phyloP scores from a whole-genome alignment of 2,329 filamentous ascomycete genomes.

The Macrophomina phaseolina region DNA sequence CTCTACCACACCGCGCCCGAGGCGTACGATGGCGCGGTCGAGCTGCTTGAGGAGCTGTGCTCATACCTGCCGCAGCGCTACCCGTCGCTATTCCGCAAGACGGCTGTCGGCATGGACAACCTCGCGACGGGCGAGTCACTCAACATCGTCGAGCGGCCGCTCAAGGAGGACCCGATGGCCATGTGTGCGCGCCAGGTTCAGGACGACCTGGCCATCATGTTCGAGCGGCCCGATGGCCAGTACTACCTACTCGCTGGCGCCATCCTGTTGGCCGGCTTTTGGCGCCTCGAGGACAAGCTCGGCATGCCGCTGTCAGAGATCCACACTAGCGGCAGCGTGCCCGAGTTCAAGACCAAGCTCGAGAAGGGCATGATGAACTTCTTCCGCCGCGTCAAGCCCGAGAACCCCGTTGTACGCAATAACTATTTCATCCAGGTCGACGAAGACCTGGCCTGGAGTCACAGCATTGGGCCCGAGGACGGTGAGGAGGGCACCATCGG shows the following conservation, averaged over 20 bases:
- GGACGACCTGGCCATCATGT: conserved; percentile 85
- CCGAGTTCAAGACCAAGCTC: conserved; percentile 72
- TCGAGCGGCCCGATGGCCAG: conserved; percentile 75
- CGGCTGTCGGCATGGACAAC: conserved; percentile 71
- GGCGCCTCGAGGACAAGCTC: conserved; percentile 80
- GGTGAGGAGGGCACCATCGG: conserved; percentile 57
- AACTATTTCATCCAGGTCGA: conserved; percentile 93
- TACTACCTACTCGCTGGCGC: conserved; percentile 81
- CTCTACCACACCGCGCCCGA: conserved; percentile 73
- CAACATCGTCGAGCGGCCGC: conserved; percentile 67
- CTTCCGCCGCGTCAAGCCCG: conserved; percentile 73
- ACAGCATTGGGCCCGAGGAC: conserved; percentile 78
- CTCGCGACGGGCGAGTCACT: conserved; percentile 73
- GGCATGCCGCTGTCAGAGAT: conserved; percentile 81
- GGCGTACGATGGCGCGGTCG: conserved; percentile 73
- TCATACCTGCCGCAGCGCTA: conserved; percentile 77
- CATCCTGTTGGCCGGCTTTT: conserved; percentile 81
- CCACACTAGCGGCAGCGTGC: conserved; percentile 78
- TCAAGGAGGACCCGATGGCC: conserved; percentile 79
- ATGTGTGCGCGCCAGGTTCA: conserved; percentile 75
- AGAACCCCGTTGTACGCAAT: conserved; percentile 71
- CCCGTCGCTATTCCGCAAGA: conserved; percentile 70
- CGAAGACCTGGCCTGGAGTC: conserved; percentile 75
- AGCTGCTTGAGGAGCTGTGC: conserved; percentile 75
- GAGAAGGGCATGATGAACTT: conserved; percentile 83